phyloP scores from a whole-genome alignment of 2,329 filamentous ascomycete genomes.

The Orbilia oligospora region DNA sequence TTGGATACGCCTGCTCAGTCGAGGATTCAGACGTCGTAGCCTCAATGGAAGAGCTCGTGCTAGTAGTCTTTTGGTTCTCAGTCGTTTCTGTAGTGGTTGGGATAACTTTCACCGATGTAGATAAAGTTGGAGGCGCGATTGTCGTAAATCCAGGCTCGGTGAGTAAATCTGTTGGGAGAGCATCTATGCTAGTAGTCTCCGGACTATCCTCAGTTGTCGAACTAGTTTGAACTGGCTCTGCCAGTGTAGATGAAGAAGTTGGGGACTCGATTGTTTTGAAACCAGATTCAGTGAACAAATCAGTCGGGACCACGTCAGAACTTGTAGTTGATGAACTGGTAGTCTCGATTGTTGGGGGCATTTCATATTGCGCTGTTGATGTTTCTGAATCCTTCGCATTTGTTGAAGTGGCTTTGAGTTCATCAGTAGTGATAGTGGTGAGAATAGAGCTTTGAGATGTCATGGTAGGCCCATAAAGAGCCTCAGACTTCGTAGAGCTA shows the following conservation, averaged over 20 bases:
- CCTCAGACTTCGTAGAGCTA: background rate
- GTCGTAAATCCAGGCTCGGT: slow-evolving; percentile 22
- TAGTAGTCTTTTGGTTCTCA: background rate
- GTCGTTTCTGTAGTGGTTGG: background rate
- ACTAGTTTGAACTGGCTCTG: background rate
- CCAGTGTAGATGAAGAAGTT: background rate
- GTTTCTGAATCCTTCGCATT: background rate
- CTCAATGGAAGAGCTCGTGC: background rate
- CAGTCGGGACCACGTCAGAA: slow-evolving; percentile 9
- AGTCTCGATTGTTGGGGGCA: background rate
- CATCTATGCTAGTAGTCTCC: background rate
- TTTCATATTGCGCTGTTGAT: background rate
- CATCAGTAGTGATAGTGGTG: background rate
- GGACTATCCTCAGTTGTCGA: no score
- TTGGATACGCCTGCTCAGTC: slow-evolving; percentile 1
- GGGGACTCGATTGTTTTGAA: slow-evolving; percentile 31
- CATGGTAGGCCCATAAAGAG: background rate
- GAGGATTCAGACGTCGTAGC: background rate
- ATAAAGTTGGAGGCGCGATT: slow-evolving; percentile 22
- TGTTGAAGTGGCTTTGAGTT: background rate
- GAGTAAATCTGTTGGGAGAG: slow-evolving; percentile 31
- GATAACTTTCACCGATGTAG: background rate
- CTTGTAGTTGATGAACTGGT: background rate
- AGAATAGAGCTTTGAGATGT: slow-evolving; percentile 13
- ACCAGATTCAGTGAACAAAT: slow-evolving; percentile 21